Evolutionary conservation across 1,284 basidiomycete genomes (phyloP).

Genomic region (Microbotryum silenes-acaulis): DNA sequence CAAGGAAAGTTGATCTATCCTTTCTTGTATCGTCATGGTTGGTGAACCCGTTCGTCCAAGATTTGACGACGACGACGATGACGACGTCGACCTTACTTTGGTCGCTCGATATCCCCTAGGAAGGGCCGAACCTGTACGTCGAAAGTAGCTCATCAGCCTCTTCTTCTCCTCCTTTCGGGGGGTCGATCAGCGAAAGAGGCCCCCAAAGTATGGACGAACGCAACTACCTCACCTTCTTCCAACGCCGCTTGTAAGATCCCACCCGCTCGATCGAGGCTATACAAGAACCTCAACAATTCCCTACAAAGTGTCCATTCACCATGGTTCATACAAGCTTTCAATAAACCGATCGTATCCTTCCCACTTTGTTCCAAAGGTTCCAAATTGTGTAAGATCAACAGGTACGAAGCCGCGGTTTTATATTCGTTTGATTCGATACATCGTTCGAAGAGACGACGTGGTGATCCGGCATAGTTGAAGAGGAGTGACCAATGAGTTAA

Average conservation of each 20-base stretch:
- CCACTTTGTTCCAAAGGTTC: constrained; percentile 77
- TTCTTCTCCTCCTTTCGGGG: not conserved
- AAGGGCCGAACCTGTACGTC: constrained; percentile 2
- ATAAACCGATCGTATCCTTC: constrained; percentile 63
- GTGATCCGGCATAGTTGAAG: constrained; percentile 50
- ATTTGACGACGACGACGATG: no score
- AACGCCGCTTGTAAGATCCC: constrained; percentile 50
- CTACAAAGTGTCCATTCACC: constrained; percentile 59
- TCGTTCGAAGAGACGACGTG: not conserved
- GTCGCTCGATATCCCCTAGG: constrained; percentile 3
- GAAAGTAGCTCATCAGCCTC: not conserved
- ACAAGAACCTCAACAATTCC: constrained; percentile 83
- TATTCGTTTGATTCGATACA: constrained; percentile 68
- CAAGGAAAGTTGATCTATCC: no score
- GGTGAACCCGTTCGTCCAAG: no score
- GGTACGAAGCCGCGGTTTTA: constrained; percentile 85
- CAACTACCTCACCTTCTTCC: constrained; percentile 1
- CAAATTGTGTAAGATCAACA: constrained; percentile 85
- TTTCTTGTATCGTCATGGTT: no score
- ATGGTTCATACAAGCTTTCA: constrained; percentile 62
- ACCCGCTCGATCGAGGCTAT: constrained; percentile 73
- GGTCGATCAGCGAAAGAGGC: not conserved
- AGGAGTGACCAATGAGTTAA: constrained; percentile 80
- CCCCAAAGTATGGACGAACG: not conserved
- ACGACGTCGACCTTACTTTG: not conserved